Percentiles rank a stretch among this genome's conserved stretches.
Conservation (phyloP, 2,329 filamentous ascomycete species). For the Sphaerulina populicola region DNA sequence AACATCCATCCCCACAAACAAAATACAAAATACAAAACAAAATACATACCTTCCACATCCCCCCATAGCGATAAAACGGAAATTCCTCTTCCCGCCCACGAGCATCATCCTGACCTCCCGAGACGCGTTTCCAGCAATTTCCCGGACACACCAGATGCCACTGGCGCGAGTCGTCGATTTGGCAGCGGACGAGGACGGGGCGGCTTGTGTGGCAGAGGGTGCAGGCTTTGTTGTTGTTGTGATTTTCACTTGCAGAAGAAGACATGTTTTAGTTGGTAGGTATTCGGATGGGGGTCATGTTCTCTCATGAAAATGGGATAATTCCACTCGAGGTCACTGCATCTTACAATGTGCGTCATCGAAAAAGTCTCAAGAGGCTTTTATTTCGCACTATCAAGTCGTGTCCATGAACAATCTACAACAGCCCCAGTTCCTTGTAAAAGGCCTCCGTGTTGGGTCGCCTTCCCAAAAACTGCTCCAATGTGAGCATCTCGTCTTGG, state of each 20-base stretch:
- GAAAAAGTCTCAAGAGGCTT: too few species aligned
- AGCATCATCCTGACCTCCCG: slow-evolving; percentile 39
- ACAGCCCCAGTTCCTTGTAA: slow-evolving; percentile 64
- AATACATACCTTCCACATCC: slow-evolving; percentile 35
- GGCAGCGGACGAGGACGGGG: slow-evolving; percentile 38
- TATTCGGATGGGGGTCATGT: too few species aligned
- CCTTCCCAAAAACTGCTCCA: slow-evolving; percentile 69
- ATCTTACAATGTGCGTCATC: too few species aligned
- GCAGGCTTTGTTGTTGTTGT: slow-evolving; percentile 37
- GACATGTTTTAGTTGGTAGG: too few species aligned
- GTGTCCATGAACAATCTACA: slow-evolving; percentile 1
- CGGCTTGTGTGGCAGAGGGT: slow-evolving; percentile 35
- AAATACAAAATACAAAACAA: too few species aligned
- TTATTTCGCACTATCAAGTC: too few species aligned
- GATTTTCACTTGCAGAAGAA: too few species aligned
- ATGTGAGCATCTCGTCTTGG: slow-evolving; percentile 70
- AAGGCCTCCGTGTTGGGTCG: slow-evolving; percentile 71
- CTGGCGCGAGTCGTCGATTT: slow-evolving; percentile 34
- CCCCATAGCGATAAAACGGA: slow-evolving; percentile 34
- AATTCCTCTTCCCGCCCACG: slow-evolving; percentile 29
- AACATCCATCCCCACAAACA: too few species aligned
- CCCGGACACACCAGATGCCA: slow-evolving; percentile 42
- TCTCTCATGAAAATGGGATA: too few species aligned
- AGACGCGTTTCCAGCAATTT: slow-evolving; percentile 38
- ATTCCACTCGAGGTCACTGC: too few species aligned